phyloP scores from a whole-genome alignment of 495 filamentous ascomycete genomes.

The Podospora sp. region DNA sequence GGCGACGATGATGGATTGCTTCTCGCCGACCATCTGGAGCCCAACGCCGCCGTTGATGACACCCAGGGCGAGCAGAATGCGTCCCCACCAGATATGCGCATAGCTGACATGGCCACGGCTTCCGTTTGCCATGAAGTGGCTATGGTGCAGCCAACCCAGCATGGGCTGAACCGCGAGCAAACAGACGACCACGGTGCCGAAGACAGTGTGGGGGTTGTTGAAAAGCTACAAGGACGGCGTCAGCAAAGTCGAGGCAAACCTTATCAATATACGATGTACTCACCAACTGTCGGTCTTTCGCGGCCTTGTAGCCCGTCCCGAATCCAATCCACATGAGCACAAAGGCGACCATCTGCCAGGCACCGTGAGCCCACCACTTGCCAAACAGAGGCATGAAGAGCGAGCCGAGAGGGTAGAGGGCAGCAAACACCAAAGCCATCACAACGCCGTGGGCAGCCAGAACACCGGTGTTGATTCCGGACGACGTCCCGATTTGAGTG shows the following conservation, averaged over 20 bases:
- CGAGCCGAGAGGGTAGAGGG: conserved; percentile 61
- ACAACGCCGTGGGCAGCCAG: conserved; percentile 52
- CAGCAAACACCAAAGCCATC: conserved; percentile 59
- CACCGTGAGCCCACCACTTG: conserved; percentile 57
- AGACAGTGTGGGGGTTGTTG: conserved; percentile 44
- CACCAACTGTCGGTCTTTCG: conserved; percentile 38
- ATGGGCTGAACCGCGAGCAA: conserved; percentile 66
- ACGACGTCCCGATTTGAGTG: conserved; percentile 10
- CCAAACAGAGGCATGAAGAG: conserved; percentile 56
- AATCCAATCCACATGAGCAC: conserved; percentile 61
- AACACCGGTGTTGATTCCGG: conserved; percentile 27
- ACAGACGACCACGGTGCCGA: conserved; percentile 63
- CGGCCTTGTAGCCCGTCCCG: conserved; percentile 60
- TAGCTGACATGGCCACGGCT: conserved; percentile 58
- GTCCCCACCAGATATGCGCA: conserved; percentile 71
- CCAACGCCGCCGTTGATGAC: conserved; percentile 74
- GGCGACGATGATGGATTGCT: conserved; percentile 53
- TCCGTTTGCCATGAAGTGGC: conserved; percentile 51
- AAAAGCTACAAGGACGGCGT: conserved; percentile 38
- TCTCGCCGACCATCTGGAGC: conserved; percentile 51
- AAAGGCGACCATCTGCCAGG: conserved; percentile 60
- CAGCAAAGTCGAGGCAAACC: neutral
- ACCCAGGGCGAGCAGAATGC: conserved; percentile 62
- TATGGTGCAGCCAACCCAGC: conserved; percentile 67
- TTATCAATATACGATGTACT: conserved; percentile 23